Conservation (phyloP, 2,329 filamentous ascomycete species). For the Chrysoporthe deuterocubensis region DNA sequence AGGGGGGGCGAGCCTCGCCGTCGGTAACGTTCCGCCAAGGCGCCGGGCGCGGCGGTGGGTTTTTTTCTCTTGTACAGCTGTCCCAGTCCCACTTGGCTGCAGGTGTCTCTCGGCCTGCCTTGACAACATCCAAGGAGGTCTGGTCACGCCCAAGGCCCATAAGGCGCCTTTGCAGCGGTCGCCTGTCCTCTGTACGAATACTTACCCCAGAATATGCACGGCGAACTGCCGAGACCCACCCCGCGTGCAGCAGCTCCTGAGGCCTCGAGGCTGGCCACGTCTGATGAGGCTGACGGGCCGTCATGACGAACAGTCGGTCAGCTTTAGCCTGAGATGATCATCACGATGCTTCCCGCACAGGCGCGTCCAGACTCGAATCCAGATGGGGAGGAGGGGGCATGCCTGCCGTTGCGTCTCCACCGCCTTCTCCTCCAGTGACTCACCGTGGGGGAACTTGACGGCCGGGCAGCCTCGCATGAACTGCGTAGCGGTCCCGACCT, state of each 20-base stretch:
- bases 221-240: conserved; percentile 8
- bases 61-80: conserved; percentile 8
- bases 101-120: background rate
- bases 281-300: background rate
- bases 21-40: conserved; percentile 6
- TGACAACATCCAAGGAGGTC: background rate
- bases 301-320: conserved; percentile 8
- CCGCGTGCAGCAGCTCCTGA: background rate
- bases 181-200: background rate
- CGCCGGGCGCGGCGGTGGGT: conserved; percentile 8
- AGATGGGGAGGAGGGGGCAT: background rate
- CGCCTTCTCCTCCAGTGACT: background rate
- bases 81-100: conserved; percentile 9
- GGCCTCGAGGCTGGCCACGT: conserved; percentile 1
- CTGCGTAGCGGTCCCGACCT: background rate
- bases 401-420: background rate
- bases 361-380: background rate
- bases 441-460: background rate
- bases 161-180: background rate
- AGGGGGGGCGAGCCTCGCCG: background rate
- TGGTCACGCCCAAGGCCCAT: background rate
- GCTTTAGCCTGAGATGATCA: too few relatives aligned
- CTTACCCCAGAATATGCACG: conserved; percentile 12
- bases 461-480: background rate
- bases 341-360: background rate